Conservation (phyloP, 768 basidiomycete genomes). For the Agaricus subrufescens region DNA sequence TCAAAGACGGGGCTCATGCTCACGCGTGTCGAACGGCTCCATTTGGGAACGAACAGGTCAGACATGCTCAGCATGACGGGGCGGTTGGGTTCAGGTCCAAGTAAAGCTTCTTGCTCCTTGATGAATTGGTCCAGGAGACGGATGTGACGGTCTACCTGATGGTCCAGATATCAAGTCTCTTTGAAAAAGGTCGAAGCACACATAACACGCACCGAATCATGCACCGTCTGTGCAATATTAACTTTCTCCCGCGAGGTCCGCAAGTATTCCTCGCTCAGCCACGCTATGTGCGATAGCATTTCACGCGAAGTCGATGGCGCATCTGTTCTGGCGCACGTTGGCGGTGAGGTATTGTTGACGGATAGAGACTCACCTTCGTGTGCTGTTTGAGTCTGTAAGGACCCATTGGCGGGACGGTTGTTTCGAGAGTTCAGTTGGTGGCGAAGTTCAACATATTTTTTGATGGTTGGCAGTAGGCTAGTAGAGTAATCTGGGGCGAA, state of each 20-base stretch:
- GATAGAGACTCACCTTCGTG: not conserved
- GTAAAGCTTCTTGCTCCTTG: constrained; percentile 38
- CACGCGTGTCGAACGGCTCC: constrained; percentile 31
- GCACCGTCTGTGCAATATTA: constrained; percentile 64
- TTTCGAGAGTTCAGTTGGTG: constrained; percentile 1
- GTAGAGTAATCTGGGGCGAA: constrained; percentile 23
- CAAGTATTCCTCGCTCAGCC: constrained; percentile 53
- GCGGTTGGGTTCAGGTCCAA: constrained; percentile 33
- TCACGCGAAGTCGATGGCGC: constrained; percentile 32
- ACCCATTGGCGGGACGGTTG: not conserved
- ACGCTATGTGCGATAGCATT: constrained; percentile 54
- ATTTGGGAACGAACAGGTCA: constrained; percentile 55
- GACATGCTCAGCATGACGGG: constrained; percentile 45
- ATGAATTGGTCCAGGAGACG: constrained; percentile 70
- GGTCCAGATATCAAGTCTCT: not conserved
- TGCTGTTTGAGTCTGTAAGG: not conserved
- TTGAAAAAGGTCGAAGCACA: not conserved
- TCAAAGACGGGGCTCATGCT: constrained; percentile 34
- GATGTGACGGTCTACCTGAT: constrained; percentile 75
- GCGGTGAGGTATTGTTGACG: not conserved
- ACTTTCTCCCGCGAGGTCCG: constrained; percentile 74
- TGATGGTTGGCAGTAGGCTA: constrained; percentile 39
- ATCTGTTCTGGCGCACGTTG: too few species aligned
- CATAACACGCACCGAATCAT: constrained; percentile 53
- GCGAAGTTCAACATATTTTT: constrained; percentile 38